A percentile compares a stretch with the other conserved stretches of the same genome.
Conservation (phyloP, 352 stramenopile genomes). For the Globisporangium spiculum region DNA sequence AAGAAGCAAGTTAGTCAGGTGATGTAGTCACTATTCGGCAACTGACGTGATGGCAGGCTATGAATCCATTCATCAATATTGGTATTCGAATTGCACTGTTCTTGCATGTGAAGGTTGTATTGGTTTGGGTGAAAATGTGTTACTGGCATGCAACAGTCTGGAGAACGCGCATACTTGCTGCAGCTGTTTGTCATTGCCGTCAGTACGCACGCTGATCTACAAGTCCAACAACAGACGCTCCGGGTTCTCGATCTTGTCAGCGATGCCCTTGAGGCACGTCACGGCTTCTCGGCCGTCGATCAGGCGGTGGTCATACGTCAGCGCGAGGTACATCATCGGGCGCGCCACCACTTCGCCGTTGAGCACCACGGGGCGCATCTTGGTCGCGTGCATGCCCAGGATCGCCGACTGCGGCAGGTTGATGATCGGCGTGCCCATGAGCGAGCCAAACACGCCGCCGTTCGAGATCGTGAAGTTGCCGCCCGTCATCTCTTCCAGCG, state of each 20-base stretch:
- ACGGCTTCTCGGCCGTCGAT: slow-evolving; percentile 98
- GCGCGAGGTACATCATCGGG: slow-evolving; percentile 99
- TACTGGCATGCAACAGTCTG: not conserved
- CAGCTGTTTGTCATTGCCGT: not conserved
- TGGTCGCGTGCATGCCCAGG: slow-evolving; percentile 99
- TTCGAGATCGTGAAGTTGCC: slow-evolving; percentile 99
- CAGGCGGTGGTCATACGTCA: slow-evolving; percentile 99
- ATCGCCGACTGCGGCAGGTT: slow-evolving; percentile 98
- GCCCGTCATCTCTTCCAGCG: slow-evolving; percentile 91
- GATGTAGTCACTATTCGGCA: too few relatives aligned
- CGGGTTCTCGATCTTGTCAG: slow-evolving; percentile 98
- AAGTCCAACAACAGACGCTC: slow-evolving; percentile 95
- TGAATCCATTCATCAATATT: not conserved
- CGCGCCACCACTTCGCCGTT: slow-evolving; percentile 94
- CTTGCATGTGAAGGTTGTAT: not conserved
- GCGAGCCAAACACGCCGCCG: slow-evolving; percentile 96
- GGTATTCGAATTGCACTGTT: not conserved
- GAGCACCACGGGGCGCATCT: slow-evolving; percentile 95
- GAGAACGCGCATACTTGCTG: not conserved
- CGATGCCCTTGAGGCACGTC: slow-evolving; percentile 97
- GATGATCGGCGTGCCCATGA: slow-evolving; percentile 99
- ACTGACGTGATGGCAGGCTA: too few relatives aligned
- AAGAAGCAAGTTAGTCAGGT: too few relatives aligned
- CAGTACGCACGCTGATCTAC: slow-evolving; percentile 37
- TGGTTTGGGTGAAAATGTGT: not conserved